Evolutionary conservation across 2,329 filamentous ascomycete genomes (phyloP), one percentile per base, ranked within the genome.

Genomic region (Westerdykella aurantiaca): DNA sequence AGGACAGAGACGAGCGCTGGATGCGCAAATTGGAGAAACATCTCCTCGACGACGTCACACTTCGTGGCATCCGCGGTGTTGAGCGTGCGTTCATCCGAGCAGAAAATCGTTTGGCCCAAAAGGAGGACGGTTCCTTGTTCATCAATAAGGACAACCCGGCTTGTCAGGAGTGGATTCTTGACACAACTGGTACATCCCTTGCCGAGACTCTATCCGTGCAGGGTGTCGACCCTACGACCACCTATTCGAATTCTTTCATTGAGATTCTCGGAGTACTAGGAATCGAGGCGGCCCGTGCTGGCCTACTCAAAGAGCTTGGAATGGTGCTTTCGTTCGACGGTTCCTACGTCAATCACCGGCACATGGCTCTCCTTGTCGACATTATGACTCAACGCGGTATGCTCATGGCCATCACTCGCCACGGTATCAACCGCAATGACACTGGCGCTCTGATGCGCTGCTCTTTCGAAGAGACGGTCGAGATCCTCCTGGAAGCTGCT

Each of bases 381-480:
- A 88, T 98, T 51, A 98, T 98, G 93, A 96, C 90, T 22, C 89
- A 94, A 60, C 82, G 93, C 60, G 93, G 93, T 54, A 85, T 86
- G 58, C 83, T 98, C 60, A 95, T 95, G 69, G 91, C 93, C 12
- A 91, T 98, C 51, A 98, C 93, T 44, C 87, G 93, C 70, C 93
- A 98, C 66, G 93, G 93, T 72, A 98, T 98, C 74, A 98, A 98
- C 74, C 83, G 93, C 59, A 88, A 91, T 21, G 93, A 98, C 64
- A 98, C 94, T 49, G 93, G 93, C 75, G 94, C 93, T 9, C 78
- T 98, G 59, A 98, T 98, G 93, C 86, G 93, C 68, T 98, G 94
- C 77, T 98, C 93, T 2, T 98, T 98, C 72, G 93, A 98, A 71
- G 94, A 98, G 69, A 98, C 93, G 0, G 93, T 98, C 34, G 94